These are phyloP conservation scores for Keqinozyma sinolaborantium DNA, from an alignment of 1,139 yeast species.

Conservation along the genomic window DNA sequence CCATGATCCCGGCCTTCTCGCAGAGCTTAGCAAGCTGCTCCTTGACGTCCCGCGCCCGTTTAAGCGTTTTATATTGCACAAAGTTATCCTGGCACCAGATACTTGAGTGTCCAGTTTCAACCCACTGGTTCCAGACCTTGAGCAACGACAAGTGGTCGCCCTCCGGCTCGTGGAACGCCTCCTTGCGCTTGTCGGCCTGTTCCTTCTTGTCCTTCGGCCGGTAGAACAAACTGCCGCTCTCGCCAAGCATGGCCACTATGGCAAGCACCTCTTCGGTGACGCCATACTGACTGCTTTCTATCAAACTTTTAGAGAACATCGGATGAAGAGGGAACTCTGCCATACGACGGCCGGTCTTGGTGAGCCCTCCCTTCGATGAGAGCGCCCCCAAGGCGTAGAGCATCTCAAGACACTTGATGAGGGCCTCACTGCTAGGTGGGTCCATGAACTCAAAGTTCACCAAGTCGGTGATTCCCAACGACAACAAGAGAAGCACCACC, in stretches of 20 bases:
- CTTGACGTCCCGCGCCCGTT: conserved; percentile 68
- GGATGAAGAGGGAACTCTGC: conserved; percentile 94
- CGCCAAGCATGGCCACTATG: conserved; percentile 81
- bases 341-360: conserved; percentile 79
- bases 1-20: conserved; percentile 48
- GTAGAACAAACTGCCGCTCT: conserved; percentile 66
- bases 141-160: conserved; percentile 79
- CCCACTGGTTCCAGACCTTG: conserved; percentile 78
- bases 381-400: conserved; percentile 86
- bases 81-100: conserved; percentile 90
- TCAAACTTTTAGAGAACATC: conserved; percentile 72
- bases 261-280: conserved; percentile 67
- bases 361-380: conserved; percentile 73
- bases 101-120: conserved; percentile 60
- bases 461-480: conserved; percentile 80
- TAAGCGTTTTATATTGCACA: conserved; percentile 69
- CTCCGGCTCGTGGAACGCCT: conserved; percentile 44
- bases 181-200: conserved; percentile 62
- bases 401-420: conserved; percentile 74
- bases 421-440: conserved; percentile 68
- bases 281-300: conserved; percentile 56
- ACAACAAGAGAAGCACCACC: conserved; percentile 68
- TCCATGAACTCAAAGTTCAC: conserved; percentile 87
- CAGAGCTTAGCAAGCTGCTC: conserved; percentile 68
- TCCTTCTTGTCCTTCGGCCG: conserved; percentile 70